Conservation (phyloP, 768 basidiomycete species). For the Aureoboletus auriporus region DNA sequence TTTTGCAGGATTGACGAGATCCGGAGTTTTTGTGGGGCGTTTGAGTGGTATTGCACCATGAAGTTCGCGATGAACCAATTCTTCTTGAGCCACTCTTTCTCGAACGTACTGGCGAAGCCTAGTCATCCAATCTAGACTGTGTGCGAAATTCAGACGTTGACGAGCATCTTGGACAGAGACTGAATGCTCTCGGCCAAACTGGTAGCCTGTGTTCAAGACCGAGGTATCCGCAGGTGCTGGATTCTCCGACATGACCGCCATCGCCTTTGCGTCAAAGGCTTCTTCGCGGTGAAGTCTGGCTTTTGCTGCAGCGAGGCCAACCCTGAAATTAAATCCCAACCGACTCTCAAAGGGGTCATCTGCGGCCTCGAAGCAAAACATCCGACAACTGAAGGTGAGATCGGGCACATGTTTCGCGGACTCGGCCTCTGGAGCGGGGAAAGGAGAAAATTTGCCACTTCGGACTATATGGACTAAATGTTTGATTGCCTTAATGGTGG, state of each 20-base stretch:
- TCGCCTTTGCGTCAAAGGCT: slow-evolving; percentile 76
- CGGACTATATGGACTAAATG: slow-evolving; percentile 60
- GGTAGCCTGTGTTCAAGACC: slow-evolving; percentile 51
- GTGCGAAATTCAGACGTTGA: slow-evolving; percentile 59
- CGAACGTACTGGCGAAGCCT: slow-evolving; percentile 45
- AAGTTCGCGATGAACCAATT: slow-evolving; percentile 41
- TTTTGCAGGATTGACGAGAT: slow-evolving; percentile 40
- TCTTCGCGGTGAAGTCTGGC: slow-evolving; percentile 71
- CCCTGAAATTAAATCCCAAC: slow-evolving; percentile 69
- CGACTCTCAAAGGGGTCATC: slow-evolving; percentile 84
- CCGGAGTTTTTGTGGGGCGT: slow-evolving; percentile 33
- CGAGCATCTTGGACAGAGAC: slow-evolving; percentile 72
- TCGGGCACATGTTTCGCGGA: slow-evolving; percentile 67
- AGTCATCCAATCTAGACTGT: slow-evolving; percentile 70
- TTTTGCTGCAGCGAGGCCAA: slow-evolving; percentile 67
- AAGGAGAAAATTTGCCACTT: slow-evolving; percentile 46
- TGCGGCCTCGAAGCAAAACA: slow-evolving; percentile 68
- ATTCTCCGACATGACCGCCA: slow-evolving; percentile 44
- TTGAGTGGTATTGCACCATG: slow-evolving; percentile 34
- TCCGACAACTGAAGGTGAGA: slow-evolving; percentile 53
- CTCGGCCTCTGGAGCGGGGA: slow-evolving; percentile 66
- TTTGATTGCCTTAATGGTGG: slow-evolving; percentile 68
- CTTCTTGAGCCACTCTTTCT: slow-evolving; percentile 49
- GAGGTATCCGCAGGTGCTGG: slow-evolving; percentile 28
- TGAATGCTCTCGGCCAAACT: slow-evolving; percentile 60